A percentile compares a stretch with the other conserved stretches of the same genome.
Evolutionary conservation across 1,284 basidiomycete genomes (phyloP).

Genomic region (Hymenochaete sp.): DNA sequence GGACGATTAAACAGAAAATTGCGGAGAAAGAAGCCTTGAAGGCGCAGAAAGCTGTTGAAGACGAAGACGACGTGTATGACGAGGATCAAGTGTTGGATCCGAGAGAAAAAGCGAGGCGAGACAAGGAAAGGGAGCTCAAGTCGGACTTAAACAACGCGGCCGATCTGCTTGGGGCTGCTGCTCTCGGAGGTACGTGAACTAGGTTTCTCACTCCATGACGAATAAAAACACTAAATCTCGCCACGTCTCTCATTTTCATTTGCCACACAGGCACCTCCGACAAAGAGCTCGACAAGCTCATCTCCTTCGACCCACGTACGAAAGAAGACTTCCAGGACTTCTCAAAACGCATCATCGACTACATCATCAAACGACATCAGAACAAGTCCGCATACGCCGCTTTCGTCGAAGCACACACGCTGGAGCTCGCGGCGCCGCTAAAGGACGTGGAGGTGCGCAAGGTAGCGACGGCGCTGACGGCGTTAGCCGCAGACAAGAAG

Average conservation of each 20-base stretch:
- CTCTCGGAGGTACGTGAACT: slow-evolving; percentile 48
- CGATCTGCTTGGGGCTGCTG: slow-evolving; percentile 67
- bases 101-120: slow-evolving; percentile 62
- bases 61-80: slow-evolving; percentile 45
- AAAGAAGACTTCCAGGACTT: slow-evolving; percentile 78
- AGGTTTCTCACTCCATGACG: not conserved
- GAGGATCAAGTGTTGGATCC: slow-evolving; percentile 78
- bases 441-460: slow-evolving; percentile 87
- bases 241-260: too few species aligned
- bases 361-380: slow-evolving; percentile 68
- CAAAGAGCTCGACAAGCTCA: slow-evolving; percentile 58
- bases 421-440: slow-evolving; percentile 63
- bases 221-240: not conserved
- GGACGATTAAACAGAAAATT: slow-evolving; percentile 80
- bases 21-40: slow-evolving; percentile 79
- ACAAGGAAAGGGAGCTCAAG: slow-evolving; percentile 73
- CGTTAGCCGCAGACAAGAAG: slow-evolving; percentile 88
- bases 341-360: slow-evolving; percentile 63
- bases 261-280: slow-evolving; percentile 42
- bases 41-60: slow-evolving; percentile 36
- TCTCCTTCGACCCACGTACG: slow-evolving; percentile 70
- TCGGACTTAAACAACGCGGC: slow-evolving; percentile 80
- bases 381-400: slow-evolving; percentile 71
- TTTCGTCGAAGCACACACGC: slow-evolving; percentile 77
- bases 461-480: slow-evolving; percentile 71